Base-by-base conservation (phyloP, 306 rosid genomes). In the Alnus glutinosa region DNA sequence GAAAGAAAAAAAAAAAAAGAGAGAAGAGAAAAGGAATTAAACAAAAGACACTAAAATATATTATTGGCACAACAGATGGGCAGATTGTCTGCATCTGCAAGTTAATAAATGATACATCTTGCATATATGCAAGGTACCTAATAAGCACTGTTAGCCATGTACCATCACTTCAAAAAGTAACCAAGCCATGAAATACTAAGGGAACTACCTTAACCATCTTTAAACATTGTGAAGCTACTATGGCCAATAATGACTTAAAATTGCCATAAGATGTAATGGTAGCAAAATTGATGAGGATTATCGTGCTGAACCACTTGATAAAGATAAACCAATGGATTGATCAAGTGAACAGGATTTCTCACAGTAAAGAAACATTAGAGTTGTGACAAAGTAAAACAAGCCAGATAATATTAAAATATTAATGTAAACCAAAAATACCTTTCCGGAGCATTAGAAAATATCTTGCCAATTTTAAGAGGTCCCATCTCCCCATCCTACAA, bases 361-460 rank as follows among this genome's bases (percentile, higher is more conserved):
- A 42, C 44, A 66, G 73, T 18, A 62, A 39, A 23, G 42, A 46
- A 71, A 66, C 68, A 70, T 23, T 50, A 23, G 18, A 64, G 44
- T 30, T 68, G 55, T 28, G 79, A 32, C 55, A 67, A 36, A 64
- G 63, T 7, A 76, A 82, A 66, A 67, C 6, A 72, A 66, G 55
- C 49, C 39, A 36, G 39, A 36, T 36, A 23, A 36, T 36, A 36
- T 36, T 2, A 66, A 49, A 37, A 75, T 23, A 10, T 52, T 51
- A 19, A 81, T 28, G 48, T 11, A 73, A 68, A 63, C 18, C 57
- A 79, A 77, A 42, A 73, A 75, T 88, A 95, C 99, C 98, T 89
- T 79, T 92, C 97, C 0, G 99, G 97, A 80, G 99, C 97, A 34
- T 97, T 95, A 64, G 99, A 95, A 90, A 95, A 95, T 75, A 95